Evolutionary conservation across 176 grass and related monocot species (phyloP), one percentile per base, ranked within the genome.

Genomic region (Oryza brachyantha): DNA sequence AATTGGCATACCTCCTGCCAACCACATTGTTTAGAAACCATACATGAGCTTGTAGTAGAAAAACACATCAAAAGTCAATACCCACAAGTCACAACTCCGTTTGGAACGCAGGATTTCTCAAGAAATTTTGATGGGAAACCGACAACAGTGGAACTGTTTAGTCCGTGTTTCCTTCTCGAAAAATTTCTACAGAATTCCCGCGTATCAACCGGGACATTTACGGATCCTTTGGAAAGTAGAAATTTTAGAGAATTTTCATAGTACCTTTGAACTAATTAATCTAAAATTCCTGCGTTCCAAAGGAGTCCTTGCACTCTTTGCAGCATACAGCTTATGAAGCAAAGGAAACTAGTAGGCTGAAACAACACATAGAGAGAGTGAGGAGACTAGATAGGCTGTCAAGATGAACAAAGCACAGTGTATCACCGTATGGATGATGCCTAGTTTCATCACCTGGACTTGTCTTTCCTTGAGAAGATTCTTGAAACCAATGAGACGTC

Each of bases 391-490:
- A 36, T 66, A 41, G 1, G 42, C 28, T 68, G 8, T 45, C 46
- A 55, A 48, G 57, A 50, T 29, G 43, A 64, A 58, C 25, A 58
- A 17, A 78, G 21, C 42, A 29, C 8, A 72, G n/a, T 73, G 36
- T 32, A 37, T 59, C 31, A 32, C 3, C 4, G 4, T 32, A 42
- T 25, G 9, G 13, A 37, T 70, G 7, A 10, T 28, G 11, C 39
- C 0, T 5, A 32, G 31, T 5, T 34, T 25, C 25, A 77, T 89
- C 87, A 89, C 29, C 82, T 81, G 72, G 82, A 85, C 72, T 81
- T 89, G 58, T 32, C 24, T 68, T 88, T 84, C 86, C 71, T 89
- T 37, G 77, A 76, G 66, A 81, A 81, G 43, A 89, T 81, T 29
- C 77, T 59, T 48, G 71, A 36, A 21, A 85, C 82, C 28, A 89